These are phyloP conservation scores for Suhomyces taliae DNA, from an alignment of 1,139 yeast genomes.

Conservation along the genomic window DNA sequence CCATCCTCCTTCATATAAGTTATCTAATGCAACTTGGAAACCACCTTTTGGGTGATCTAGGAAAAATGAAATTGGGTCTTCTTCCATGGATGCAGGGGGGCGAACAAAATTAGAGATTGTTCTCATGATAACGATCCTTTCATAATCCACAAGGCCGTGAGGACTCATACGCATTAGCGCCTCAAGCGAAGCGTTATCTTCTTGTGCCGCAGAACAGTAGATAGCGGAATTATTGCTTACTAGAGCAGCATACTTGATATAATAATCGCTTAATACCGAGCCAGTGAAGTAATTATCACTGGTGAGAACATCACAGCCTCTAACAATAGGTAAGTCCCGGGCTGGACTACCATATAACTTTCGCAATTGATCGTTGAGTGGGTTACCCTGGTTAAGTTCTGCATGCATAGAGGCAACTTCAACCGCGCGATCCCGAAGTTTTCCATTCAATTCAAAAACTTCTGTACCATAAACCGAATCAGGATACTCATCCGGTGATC, in stretches of 20 bases:
- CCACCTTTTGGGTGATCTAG: slow-evolving; percentile 53
- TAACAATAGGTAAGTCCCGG: slow-evolving; percentile 43
- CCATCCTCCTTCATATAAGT: slow-evolving; percentile 52
- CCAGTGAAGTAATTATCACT: slow-evolving; percentile 62
- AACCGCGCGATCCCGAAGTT: slow-evolving; percentile 56
- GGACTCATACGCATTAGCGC: slow-evolving; percentile 53
- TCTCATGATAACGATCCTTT: slow-evolving; percentile 58
- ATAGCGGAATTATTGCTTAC: slow-evolving; percentile 57
- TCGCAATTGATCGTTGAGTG: slow-evolving; percentile 43
- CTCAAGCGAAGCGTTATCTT: slow-evolving; percentile 63
- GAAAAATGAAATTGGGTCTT: slow-evolving; percentile 49
- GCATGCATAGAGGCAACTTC: slow-evolving; percentile 44
- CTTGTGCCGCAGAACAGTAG: slow-evolving; percentile 64
- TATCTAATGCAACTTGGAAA: slow-evolving; percentile 44
- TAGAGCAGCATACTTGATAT: slow-evolving; percentile 44
- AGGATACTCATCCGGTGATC: slow-evolving; percentile 51
- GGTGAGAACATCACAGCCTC: slow-evolving; percentile 58
- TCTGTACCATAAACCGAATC: slow-evolving; percentile 58
- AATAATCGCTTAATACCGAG: slow-evolving; percentile 46
- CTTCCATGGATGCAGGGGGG: slow-evolving; percentile 45
- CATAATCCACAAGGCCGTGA: slow-evolving; percentile 54
- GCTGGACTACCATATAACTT: slow-evolving; percentile 50
- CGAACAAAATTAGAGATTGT: slow-evolving; percentile 60
- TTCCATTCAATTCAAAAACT: slow-evolving; percentile 60
- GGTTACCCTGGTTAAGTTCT: slow-evolving; percentile 44